phyloP scores from a whole-genome alignment of 768 basidiomycete species.

The Russula sp. region DNA sequence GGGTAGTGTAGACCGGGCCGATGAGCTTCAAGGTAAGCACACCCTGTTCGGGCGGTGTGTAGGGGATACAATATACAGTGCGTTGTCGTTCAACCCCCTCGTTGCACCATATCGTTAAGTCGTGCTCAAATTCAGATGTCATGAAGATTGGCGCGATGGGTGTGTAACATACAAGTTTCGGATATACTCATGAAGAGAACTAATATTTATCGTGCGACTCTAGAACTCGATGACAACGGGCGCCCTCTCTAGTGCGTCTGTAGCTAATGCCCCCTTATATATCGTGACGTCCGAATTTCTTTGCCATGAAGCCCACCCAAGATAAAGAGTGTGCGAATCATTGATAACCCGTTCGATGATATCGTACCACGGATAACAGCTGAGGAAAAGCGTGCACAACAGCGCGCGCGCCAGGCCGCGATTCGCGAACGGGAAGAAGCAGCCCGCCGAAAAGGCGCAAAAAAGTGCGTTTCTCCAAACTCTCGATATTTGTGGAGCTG shows the following conservation, averaged over 20 bases:
- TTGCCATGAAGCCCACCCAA: constrained; percentile 69
- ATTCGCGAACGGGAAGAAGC: constrained; percentile 76
- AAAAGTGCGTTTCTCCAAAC: constrained; percentile 47
- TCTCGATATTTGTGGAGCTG: neutral
- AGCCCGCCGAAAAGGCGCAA: constrained; percentile 66
- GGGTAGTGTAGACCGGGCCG: constrained; percentile 61
- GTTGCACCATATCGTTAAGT: neutral
- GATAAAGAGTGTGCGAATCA: constrained; percentile 75
- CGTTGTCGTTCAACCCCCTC: constrained; percentile 25
- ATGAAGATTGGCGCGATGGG: constrained; percentile 89
- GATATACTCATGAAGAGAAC: neutral
- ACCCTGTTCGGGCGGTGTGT: constrained; percentile 89
- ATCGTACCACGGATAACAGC: constrained; percentile 96
- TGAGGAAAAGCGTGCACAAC: constrained; percentile 81
- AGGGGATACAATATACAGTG: constrained; percentile 88
- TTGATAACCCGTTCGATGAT: constrained; percentile 93
- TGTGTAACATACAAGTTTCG: constrained; percentile 32
- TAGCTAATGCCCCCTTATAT: neutral
- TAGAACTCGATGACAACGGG: constrained; percentile 69
- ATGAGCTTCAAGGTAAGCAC: constrained; percentile 91
- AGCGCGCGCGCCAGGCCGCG: constrained; percentile 68
- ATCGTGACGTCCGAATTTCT: constrained; percentile 4
- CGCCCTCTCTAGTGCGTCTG: constrained; percentile 69
- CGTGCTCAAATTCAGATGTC: constrained; percentile 50
- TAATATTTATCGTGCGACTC: constrained; percentile 11